Conservation (phyloP, 1,284 basidiomycete genomes). For the Polyporus tsugae region DNA sequence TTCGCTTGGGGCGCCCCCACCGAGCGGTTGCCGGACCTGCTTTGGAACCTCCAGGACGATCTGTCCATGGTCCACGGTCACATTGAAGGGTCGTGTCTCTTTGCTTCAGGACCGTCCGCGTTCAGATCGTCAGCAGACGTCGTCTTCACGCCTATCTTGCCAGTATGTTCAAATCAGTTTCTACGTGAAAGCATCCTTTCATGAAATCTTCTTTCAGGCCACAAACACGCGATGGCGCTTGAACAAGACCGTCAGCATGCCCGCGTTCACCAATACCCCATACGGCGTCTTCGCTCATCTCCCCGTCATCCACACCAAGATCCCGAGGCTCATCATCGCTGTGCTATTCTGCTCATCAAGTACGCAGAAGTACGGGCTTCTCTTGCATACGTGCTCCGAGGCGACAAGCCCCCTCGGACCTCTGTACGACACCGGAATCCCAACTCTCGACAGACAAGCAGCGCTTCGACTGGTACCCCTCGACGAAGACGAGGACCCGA, state of each 20-base stretch:
- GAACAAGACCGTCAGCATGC: constrained; percentile 6
- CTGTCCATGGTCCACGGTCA: neutral
- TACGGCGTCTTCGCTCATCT: constrained; percentile 11
- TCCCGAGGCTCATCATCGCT: neutral
- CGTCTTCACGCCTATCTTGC: neutral
- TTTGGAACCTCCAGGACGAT: constrained; percentile 4
- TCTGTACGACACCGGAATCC: constrained; percentile 2
- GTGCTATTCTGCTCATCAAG: neutral
- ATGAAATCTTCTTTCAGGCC: neutral
- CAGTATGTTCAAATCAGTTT: neutral
- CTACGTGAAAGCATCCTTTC: neutral
- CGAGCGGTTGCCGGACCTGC: neutral
- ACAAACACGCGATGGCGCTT: neutral
- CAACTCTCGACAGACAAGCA: neutral
- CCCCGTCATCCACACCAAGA: constrained; percentile 9
- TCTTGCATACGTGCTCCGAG: neutral
- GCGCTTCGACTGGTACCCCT: neutral
- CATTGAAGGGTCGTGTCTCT: neutral
- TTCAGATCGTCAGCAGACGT: neutral
- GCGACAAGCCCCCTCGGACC: constrained; percentile 3
- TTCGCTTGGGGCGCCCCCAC: constrained; percentile 24
- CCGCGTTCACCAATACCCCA: constrained; percentile 11
- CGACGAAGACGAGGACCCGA: neutral
- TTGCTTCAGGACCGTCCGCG: neutral
- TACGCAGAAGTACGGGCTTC: constrained; percentile 1